Evolutionary conservation across 148 eudicot species (phyloP), one percentile per base, ranked within the genome.

Genomic region (Cornus suecica): DNA sequence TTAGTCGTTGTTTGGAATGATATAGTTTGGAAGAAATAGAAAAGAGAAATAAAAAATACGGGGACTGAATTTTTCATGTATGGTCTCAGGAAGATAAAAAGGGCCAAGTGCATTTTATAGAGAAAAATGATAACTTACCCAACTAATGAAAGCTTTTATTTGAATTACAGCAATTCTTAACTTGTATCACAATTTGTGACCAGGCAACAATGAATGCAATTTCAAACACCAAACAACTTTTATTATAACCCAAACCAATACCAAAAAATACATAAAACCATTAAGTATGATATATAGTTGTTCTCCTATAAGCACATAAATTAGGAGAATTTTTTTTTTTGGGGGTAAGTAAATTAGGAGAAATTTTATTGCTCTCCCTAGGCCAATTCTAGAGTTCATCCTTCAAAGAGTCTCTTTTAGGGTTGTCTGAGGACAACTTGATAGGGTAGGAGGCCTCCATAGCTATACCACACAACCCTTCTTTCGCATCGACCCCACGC

Each of bases 381-480:
- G 42, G 6, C 9, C 1, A 6, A 29, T 72, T 56, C 79, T 63
- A 90, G 80, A 87, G 93, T 70, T 89, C 96, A 77, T 89, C 92
- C 73, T 85, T 84, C 0, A 48, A 9, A 1, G 82, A 71, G 31
- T 65, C 41, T 34, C 23, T 68, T 48, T 48, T 66, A 1, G 90
- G 86, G 62, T 91, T 89, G 29, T 82, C 70, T 0, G 93, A 41
- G 13, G 85, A 70, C 51, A 62, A 30, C 80, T 92, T 92, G 83
- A 83, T 45, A 0, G 94, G 97, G 76, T 92, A 88, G 0, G 92
- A 84, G 20, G 97, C 88, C 71, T 84, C 92, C 87, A 76, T 80
- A 4, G 94, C 94, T 78, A 92, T 88, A 34, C 97, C 97, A 79
- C 97, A 92, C 0, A 76, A 71, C 10, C 96, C 95, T 58, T 84